Evolutionary conservation across 2,329 filamentous ascomycete species (phyloP), one percentile per base, ranked within the genome.

Genomic region (Esteya vermicola): DNA sequence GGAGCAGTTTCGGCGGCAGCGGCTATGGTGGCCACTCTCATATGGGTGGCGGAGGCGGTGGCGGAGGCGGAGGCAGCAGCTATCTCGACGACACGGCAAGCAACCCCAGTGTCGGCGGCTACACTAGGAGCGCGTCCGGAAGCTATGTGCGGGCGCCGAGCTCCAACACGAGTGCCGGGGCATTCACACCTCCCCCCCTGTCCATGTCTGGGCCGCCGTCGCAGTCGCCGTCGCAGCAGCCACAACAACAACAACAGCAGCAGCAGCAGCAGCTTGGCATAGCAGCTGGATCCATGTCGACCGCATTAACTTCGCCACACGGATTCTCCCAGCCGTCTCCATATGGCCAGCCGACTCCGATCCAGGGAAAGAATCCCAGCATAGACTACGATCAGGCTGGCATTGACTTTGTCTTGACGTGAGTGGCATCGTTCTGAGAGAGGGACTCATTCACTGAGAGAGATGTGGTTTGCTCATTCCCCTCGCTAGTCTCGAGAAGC

Each of bases 391-490:
- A 89, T 57, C 80, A 86, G 57, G 75, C 83, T 51, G 84, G 84
- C 55, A 86, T 91, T 63, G 84, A 91, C 61, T 89, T 91, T 65
- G 84, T 91, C 53, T 73, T 91, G 72, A 81, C 82, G 84, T 91
- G 86, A 72, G 83, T 74, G 56, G 55, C 28, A 19, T 14, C 36
- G 26, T 27, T 10, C 25, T 37, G n/a, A n/a, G n/a, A n/a, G n/a
- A n/a, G n/a, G n/a, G n/a, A n/a, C n/a, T n/a, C n/a, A n/a, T n/a
- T n/a, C n/a, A n/a, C n/a, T n/a, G n/a, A n/a, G n/a, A n/a, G n/a
- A n/a, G n/a, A n/a, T n/a, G n/a, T n/a, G n/a, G n/a, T n/a, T 27
- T 32, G 18, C 14, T 26, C 21, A 26, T 41, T 30, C 14, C 38
- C 31, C n/a, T 37, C 23, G 26, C 22, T 28, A 83, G 72, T 56